Evolutionary conservation across 345 rosid genomes (phyloP).

Genomic region (Hevea brasiliensis): DNA sequence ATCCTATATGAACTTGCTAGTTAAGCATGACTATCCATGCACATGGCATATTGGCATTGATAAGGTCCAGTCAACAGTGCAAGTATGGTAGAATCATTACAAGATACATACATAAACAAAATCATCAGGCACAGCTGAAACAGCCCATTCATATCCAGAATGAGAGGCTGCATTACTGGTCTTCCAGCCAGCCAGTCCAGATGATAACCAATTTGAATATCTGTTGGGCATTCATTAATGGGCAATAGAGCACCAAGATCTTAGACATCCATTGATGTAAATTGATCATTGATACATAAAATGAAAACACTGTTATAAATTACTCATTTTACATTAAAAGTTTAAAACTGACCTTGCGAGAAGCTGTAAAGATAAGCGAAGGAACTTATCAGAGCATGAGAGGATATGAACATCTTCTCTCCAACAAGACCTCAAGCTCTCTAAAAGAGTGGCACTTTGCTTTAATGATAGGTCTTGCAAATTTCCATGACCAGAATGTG

Average conservation of each 20-base stretch:
- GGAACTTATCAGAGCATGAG: conserved; percentile 93
- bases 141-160: conserved; percentile 89
- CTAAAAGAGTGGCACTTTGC: conserved; percentile 78
- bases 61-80: background rate
- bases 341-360: conserved; percentile 62
- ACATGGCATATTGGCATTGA: background rate
- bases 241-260: background rate
- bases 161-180: conserved; percentile 47
- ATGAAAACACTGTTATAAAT: conserved; percentile 1
- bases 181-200: conserved; percentile 70
- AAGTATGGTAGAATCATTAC: conserved; percentile 21
- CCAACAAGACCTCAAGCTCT: conserved; percentile 91
- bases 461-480: conserved; percentile 50
- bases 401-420: conserved; percentile 84
- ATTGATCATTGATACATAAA: conserved; percentile 4
- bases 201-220: conserved; percentile 81
- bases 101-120: conserved; percentile 65
- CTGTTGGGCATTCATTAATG: conserved; percentile 35
- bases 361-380: conserved; percentile 94
- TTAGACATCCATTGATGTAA: background rate
- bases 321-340: conserved; percentile 7
- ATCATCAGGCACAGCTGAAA: conserved; percentile 74
- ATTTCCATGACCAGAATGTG: conserved; percentile 40
- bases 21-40: background rate
- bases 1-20: conserved; percentile 4